Percentiles rank a stretch among this genome's conserved stretches.
Evolutionary conservation across 768 basidiomycete genomes (phyloP).

Genomic region (Epithele typhae): DNA sequence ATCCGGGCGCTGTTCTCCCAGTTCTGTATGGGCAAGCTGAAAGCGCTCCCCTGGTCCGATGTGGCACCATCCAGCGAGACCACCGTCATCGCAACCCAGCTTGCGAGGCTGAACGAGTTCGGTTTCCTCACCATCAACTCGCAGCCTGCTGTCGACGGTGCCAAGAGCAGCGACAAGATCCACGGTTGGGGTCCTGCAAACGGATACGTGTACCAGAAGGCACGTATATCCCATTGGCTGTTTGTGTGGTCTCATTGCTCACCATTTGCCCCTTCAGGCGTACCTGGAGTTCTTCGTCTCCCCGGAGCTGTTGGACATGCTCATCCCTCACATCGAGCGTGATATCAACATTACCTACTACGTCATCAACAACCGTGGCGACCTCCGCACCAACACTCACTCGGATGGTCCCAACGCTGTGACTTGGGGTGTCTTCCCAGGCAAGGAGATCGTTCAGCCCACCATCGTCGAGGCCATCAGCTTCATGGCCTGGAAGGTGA

Average conservation of each 20-base stretch:
- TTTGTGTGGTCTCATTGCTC: constrained; percentile 3
- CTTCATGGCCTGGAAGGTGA: constrained; percentile 97
- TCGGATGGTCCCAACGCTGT: constrained; percentile 98
- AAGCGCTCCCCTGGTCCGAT: constrained; percentile 94
- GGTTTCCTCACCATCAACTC: constrained; percentile 98
- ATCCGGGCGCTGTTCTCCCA: constrained; percentile 70
- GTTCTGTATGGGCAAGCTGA: constrained; percentile 74
- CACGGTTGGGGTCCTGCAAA: constrained; percentile 95
- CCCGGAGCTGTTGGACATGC: constrained; percentile 63
- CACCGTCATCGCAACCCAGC: constrained; percentile 65
- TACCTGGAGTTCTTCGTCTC: constrained; percentile 95
- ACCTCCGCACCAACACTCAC: constrained; percentile 91
- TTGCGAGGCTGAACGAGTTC: constrained; percentile 82
- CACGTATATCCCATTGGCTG: constrained; percentile 19
- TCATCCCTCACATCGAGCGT: constrained; percentile 78
- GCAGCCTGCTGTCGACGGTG: constrained; percentile 93
- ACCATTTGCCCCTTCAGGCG: constrained; percentile 47
- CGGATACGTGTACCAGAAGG: constrained; percentile 96
- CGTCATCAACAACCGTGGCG: constrained; percentile 93
- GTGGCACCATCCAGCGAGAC: constrained; percentile 84
- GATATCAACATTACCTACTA: constrained; percentile 93
- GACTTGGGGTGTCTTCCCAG: constrained; percentile 97
- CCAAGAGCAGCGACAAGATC: constrained; percentile 73
- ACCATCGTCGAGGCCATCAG: constrained; percentile 96
- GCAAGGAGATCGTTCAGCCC: constrained; percentile 93